phyloP scores from a whole-genome alignment of 169 alveolate genomes.

The Eimeria mitis region DNA sequence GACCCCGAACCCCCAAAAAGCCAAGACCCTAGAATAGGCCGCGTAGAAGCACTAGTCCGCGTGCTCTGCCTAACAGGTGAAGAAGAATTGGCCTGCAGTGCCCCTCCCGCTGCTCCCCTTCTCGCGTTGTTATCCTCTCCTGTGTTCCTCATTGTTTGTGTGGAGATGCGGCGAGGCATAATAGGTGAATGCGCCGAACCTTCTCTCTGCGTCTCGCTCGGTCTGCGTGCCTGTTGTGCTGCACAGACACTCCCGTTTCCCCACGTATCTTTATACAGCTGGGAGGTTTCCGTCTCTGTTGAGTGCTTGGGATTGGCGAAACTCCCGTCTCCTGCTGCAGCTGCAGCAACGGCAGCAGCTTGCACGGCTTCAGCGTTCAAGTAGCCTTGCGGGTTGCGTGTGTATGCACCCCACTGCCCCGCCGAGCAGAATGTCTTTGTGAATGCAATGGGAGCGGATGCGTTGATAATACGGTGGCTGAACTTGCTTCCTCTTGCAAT shows the following conservation, averaged over 20 bases:
- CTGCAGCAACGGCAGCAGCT: constrained; percentile 40
- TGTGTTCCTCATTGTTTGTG: not conserved
- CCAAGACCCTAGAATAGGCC: constrained; percentile 23
- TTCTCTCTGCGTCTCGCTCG: not conserved
- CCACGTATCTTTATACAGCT: not conserved
- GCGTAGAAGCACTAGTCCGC: not conserved
- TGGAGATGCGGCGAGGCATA: not conserved
- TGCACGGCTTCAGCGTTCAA: constrained; percentile 57
- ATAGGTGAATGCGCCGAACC: too few relatives aligned
- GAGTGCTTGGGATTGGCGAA: not conserved
- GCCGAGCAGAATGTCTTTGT: not conserved
- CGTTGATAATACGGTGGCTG: not conserved
- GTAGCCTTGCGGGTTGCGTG: constrained; percentile 27
- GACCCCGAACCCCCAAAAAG: not conserved
- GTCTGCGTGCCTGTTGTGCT: not conserved
- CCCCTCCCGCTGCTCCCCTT: not conserved
- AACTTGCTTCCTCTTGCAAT: not conserved
- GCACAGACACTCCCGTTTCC: not conserved
- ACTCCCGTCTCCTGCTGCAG: constrained; percentile 13
- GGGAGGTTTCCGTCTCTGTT: not conserved
- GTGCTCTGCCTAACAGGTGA: constrained; percentile 2
- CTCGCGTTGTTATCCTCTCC: not conserved
- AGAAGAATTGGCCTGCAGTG: not conserved
- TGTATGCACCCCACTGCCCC: constrained; percentile 11
- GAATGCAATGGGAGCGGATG: constrained; percentile 46